Evolutionary conservation across 768 basidiomycete genomes (phyloP), one percentile per base, ranked within the genome.

Genomic region (Tricholoma hemisulphureum): DNA sequence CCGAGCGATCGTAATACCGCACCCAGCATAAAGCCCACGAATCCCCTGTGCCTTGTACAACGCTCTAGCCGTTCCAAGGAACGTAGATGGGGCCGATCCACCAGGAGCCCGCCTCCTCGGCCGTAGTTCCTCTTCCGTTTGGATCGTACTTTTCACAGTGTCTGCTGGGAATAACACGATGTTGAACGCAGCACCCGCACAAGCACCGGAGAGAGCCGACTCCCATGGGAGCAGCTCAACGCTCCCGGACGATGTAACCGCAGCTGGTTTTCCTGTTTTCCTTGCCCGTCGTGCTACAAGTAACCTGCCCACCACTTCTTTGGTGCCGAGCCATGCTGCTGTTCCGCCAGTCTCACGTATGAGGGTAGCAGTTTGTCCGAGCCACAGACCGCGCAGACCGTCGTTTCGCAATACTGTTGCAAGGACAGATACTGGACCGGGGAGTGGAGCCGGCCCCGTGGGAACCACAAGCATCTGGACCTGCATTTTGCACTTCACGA

Each of bases 401-500:
- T 83, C 77, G 0, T 79, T 74, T 37, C 83, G 83, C 11, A 97
- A 65, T 48, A 89, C 83, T 21, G 82, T 78, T 7, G 74, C 73
- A 53, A 93, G 73, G 56, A 97, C 82, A 2, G 83, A 74, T 45
- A 91, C 71, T 0, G 93, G 90, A 0, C 96, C 95, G 9, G 91
- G 88, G 0, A 89, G 83, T 32, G 70, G 53, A 14, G 65, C 28
- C 29, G 60, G 32, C 2, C 66, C 34, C 6, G 66, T 24, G 14
- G 64, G 65, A 0, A 63, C 31, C 3, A 67, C 62, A 31, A 96
- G 84, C 83, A 93, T 88, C 68, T 96, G 94, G 2, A 97, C 95
- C 71, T 97, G 95, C 94, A 98, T 96, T 71, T 93, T 93, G 77
- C 94, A 97, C 74, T 98, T 97, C 58, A 98, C 84, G 50, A 97